These are phyloP conservation scores for Pleodorina starrii DNA, from an alignment of 139 green algal genomes.

Conservation along the genomic window DNA sequence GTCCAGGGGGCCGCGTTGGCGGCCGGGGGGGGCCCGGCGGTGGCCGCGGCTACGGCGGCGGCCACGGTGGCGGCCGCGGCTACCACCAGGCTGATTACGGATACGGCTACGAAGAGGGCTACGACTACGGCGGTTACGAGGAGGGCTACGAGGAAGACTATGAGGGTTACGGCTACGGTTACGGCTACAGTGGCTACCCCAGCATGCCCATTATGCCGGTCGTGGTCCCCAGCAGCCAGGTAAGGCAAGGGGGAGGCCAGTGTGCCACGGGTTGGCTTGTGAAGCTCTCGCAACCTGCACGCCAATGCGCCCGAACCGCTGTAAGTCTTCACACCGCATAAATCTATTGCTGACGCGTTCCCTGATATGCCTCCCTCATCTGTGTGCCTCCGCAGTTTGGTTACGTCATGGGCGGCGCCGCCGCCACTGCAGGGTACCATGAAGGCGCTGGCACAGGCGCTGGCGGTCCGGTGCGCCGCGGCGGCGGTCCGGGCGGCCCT, in stretches of 20 bases:
- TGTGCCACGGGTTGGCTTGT: no score
- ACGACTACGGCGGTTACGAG: slow-evolving; percentile 31
- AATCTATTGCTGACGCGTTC: no score
- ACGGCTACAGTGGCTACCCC: slow-evolving; percentile 45
- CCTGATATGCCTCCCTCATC: no score
- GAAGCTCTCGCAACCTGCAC: no score
- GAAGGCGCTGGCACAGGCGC: slow-evolving; percentile 36
- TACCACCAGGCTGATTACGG: not conserved
- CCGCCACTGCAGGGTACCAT: not conserved
- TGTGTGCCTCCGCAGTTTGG: slow-evolving; percentile 35
- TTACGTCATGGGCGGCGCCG: slow-evolving; percentile 20
- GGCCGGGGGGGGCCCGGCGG: slow-evolving; percentile 31
- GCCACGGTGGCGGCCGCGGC: slow-evolving; percentile 2
- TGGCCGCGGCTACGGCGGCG: slow-evolving; percentile 9
- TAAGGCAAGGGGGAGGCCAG: no score
- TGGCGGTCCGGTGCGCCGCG: slow-evolving; percentile 43
- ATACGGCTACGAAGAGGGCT: slow-evolving; percentile 7
- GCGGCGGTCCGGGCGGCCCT: not conserved
- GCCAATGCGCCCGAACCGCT: no score
- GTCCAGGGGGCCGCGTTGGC: slow-evolving; percentile 14
- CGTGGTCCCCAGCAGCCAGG: slow-evolving; percentile 45
- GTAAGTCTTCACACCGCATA: no score
- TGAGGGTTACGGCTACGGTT: slow-evolving; percentile 39
- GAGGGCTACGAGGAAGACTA: slow-evolving; percentile 43
- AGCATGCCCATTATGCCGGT: slow-evolving; percentile 40